Percentiles rank a stretch among this genome's conserved stretches.
These are phyloP conservation scores for Ophiostoma novo-ulmi DNA, from an alignment of 2,329 filamentous ascomycete species.

Conservation along the genomic window DNA sequence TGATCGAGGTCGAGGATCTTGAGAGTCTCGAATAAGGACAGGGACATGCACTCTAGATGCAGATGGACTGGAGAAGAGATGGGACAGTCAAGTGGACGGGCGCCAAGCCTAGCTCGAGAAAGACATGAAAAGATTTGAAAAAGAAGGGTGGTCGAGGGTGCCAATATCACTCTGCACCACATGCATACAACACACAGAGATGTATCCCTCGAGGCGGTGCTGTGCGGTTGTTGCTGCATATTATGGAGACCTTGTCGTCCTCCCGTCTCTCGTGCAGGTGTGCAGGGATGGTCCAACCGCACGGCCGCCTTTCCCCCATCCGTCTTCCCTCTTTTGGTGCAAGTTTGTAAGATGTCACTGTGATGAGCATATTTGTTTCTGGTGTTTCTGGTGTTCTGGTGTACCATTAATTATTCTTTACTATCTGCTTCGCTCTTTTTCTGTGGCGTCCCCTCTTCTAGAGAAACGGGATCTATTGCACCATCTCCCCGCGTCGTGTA, in stretches of 20 bases:
- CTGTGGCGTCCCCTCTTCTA: not conserved
- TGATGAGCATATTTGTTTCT: not conserved
- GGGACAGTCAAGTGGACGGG: not conserved
- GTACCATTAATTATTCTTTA: not conserved
- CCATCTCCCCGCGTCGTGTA: constrained; percentile 1
- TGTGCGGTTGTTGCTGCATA: constrained; percentile 16
- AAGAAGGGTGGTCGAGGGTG: not conserved
- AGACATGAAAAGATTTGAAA: not conserved
- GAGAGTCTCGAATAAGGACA: not conserved
- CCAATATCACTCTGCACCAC: constrained; percentile 3
- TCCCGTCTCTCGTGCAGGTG: constrained; percentile 17
- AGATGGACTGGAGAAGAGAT: not conserved
- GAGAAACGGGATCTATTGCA: not conserved
- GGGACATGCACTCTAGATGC: not conserved
- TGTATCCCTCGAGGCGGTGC: not conserved
- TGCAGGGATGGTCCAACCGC: constrained; percentile 8
- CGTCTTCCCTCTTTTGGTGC: constrained; percentile 10
- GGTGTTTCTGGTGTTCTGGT: too few species aligned
- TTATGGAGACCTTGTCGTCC: constrained; percentile 16
- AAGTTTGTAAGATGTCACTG: constrained; percentile 4
- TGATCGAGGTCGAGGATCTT: not conserved
- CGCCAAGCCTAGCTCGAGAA: not conserved
- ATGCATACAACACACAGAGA: not conserved
- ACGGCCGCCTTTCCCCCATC: constrained; percentile 8
- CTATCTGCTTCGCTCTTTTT: not conserved